phyloP scores from a whole-genome alignment of 2,329 filamentous ascomycete species.

The Xylariaceae sp. region DNA sequence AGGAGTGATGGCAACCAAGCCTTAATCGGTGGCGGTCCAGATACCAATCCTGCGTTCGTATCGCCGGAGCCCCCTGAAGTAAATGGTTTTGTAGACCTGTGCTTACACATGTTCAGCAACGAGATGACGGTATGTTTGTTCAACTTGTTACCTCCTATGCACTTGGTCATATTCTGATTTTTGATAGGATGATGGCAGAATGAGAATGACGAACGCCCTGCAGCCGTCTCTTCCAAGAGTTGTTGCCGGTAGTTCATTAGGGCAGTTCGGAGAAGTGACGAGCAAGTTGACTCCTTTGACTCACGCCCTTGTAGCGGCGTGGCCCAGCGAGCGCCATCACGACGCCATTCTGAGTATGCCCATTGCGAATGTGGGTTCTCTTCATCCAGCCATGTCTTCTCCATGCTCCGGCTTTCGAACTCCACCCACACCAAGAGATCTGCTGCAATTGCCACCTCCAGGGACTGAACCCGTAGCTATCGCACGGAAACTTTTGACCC shows the following conservation, averaged over 20 bases:
- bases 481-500: constrained; percentile 18
- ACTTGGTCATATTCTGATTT: background rate
- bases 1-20: background rate
- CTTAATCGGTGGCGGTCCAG: background rate
- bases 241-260: background rate
- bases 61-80: background rate
- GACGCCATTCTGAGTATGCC: constrained; percentile 20
- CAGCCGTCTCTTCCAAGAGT: constrained; percentile 1
- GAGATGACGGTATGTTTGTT: background rate
- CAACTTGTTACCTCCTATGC: background rate
- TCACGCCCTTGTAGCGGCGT: constrained; percentile 21
- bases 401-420: constrained; percentile 21
- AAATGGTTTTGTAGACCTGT: background rate
- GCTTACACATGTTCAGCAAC: background rate
- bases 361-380: background rate
- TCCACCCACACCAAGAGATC: constrained; percentile 14
- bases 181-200: background rate
- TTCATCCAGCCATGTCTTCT: constrained; percentile 23
- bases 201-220: background rate
- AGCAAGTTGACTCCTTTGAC: constrained; percentile 3
- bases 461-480: constrained; percentile 17
- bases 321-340: constrained; percentile 18
- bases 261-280: constrained; percentile 4
- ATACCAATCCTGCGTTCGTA: background rate
- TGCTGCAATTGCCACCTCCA: constrained; percentile 19